Percentiles rank a stretch among this genome's conserved stretches.
Evolutionary conservation across 306 rosid species (phyloP).

Genomic region (Luffa acutangula): DNA sequence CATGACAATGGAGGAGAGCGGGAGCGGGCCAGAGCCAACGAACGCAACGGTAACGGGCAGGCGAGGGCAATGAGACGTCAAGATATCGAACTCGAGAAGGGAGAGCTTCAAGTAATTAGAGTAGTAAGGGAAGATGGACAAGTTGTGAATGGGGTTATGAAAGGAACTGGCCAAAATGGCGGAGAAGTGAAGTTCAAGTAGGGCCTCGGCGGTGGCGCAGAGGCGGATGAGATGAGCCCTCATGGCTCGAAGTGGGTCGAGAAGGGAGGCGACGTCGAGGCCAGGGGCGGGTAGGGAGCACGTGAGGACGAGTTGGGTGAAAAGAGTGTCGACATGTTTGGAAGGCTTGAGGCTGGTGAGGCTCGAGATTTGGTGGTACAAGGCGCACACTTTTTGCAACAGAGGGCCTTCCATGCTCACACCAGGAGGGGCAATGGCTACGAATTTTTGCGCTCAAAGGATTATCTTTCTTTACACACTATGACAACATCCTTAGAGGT

Average conservation of each 20-base stretch:
- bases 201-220: slow-evolving; percentile 54
- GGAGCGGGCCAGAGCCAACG: slow-evolving; percentile 32
- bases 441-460: not conserved
- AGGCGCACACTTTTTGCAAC: slow-evolving; percentile 28
- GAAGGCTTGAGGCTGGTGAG: slow-evolving; percentile 50
- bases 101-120: slow-evolving; percentile 25
- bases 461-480: not conserved
- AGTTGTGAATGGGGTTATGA: slow-evolving; percentile 33
- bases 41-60: slow-evolving; percentile 19
- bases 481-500: slow-evolving; percentile 7
- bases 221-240: slow-evolving; percentile 48
- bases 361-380: slow-evolving; percentile 41
- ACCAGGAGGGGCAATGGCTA: slow-evolving; percentile 20
- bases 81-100: slow-evolving; percentile 20
- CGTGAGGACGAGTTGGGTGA: slow-evolving; percentile 59
- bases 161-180: slow-evolving; percentile 35
- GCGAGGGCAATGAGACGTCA: slow-evolving; percentile 3
- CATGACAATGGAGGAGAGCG: slow-evolving; percentile 24
- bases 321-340: slow-evolving; percentile 61
- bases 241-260: slow-evolving; percentile 21
- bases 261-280: slow-evolving; percentile 39
- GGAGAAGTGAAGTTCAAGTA: slow-evolving; percentile 49
- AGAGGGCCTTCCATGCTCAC: slow-evolving; percentile 53
- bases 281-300: slow-evolving; percentile 53
- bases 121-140: slow-evolving; percentile 54